Evolutionary conservation across 163 green algal species (phyloP).

Genomic region (Scenedesmus sp.): DNA sequence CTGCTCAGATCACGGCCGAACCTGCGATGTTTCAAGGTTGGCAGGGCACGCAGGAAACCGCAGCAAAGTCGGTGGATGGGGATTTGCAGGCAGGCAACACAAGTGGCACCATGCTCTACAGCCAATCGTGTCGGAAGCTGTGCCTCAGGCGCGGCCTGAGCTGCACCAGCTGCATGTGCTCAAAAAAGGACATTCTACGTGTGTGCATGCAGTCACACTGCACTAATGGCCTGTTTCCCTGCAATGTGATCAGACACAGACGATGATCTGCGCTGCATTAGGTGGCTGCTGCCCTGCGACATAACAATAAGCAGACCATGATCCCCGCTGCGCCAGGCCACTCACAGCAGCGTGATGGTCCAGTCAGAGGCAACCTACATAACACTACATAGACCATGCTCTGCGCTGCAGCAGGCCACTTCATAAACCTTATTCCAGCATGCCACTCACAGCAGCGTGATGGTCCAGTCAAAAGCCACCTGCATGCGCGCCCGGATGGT

Average conservation of each 20-base stretch:
- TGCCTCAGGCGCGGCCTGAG: no score
- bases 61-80: neutral
- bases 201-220: neutral
- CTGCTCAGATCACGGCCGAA: slow-evolving; percentile 40
- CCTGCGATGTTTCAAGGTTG: slow-evolving; percentile 43
- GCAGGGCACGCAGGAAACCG: slow-evolving; percentile 42
- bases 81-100: neutral
- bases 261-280: no score
- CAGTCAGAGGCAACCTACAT: slow-evolving; percentile 65
- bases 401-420: no score
- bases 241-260: neutral
- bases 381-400: no score
- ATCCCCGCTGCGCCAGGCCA: neutral
- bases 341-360: slow-evolving; percentile 63
- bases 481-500: slow-evolving; percentile 60
- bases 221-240: neutral
- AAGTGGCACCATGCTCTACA: neutral
- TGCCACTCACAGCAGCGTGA: slow-evolving; percentile 58
- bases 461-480: slow-evolving; percentile 65
- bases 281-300: neutral
- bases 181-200: neutral
- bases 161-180: no score
- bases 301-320: neutral
- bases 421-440: neutral
- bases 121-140: neutral